A percentile compares a stretch with the other conserved stretches of the same genome.
These are phyloP conservation scores for Mycena sp. DNA, from an alignment of 1,284 basidiomycete genomes.

Conservation along the genomic window DNA sequence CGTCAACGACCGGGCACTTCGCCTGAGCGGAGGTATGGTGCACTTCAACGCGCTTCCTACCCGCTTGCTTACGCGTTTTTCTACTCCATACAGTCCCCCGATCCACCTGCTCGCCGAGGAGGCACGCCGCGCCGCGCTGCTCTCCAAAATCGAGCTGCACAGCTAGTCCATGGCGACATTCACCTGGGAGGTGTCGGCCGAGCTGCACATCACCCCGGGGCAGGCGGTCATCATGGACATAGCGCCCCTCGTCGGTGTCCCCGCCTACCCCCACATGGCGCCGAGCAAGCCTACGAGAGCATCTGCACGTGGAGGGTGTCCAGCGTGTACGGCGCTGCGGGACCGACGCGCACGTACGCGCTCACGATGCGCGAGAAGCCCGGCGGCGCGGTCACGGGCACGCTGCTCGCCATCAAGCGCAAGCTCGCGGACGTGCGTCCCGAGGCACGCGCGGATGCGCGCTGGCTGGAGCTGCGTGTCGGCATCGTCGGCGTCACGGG, in stretches of 20 bases:
- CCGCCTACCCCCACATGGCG: too few relatives aligned
- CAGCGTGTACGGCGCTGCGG: not conserved
- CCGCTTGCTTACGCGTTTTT: too few relatives aligned
- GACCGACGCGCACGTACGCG: constrained; percentile 44
- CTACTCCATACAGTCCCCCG: constrained; percentile 68
- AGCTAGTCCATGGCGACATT: constrained; percentile 63
- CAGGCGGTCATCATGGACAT: too few relatives aligned
- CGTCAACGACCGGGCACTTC: too few relatives aligned
- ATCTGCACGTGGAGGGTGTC: too few relatives aligned
- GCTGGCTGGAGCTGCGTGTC: constrained; percentile 47
- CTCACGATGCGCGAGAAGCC: constrained; percentile 63
- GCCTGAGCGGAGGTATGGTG: too few relatives aligned
- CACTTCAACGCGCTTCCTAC: too few relatives aligned
- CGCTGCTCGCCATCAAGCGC: constrained; percentile 57
- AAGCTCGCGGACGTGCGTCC: constrained; percentile 49
- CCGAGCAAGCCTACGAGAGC: too few relatives aligned
- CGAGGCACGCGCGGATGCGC: constrained; percentile 49
- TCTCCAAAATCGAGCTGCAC: constrained; percentile 53
- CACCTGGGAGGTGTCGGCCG: constrained; percentile 54
- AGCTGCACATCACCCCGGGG: too few relatives aligned
- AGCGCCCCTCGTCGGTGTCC: too few relatives aligned
- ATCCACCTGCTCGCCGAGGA: constrained; percentile 63
- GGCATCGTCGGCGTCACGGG: constrained; percentile 51
- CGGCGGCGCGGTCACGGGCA: constrained; percentile 60
- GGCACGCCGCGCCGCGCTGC: constrained; percentile 39